These are phyloP conservation scores for Candida neerlandica DNA, from an alignment of 1,139 yeast genomes.

Conservation along the genomic window DNA sequence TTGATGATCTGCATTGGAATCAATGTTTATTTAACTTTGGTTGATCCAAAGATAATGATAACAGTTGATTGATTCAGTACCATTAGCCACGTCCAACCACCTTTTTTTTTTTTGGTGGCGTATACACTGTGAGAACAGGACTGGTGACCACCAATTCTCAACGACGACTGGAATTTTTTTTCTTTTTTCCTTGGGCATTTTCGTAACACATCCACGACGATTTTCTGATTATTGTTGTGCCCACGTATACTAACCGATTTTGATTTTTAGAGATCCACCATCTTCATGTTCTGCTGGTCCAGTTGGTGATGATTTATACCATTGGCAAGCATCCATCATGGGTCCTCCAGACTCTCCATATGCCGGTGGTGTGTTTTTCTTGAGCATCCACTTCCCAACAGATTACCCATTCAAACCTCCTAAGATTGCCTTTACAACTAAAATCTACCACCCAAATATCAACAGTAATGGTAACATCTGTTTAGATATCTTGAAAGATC, in stretches of 20 bases:
- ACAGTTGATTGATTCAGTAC: neutral
- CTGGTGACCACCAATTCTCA: neutral
- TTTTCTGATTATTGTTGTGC: neutral
- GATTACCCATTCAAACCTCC: conserved; percentile 96
- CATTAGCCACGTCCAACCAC: neutral
- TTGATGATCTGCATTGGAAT: neutral
- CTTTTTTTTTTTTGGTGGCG: conserved; percentile 2
- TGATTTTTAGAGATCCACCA: conserved; percentile 85
- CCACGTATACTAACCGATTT: conserved; percentile 30
- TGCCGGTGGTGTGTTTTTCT: conserved; percentile 90
- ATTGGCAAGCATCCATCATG: conserved; percentile 97
- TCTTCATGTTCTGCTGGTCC: conserved; percentile 99
- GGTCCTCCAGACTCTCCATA: conserved; percentile 95
- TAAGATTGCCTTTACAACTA: conserved; percentile 86
- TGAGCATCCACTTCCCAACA: conserved; percentile 91
- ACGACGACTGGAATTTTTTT: neutral
- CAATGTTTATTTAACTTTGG: neutral
- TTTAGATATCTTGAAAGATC: conserved; percentile 82
- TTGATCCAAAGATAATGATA: neutral
- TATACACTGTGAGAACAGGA: neutral
- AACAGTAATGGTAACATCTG: conserved; percentile 88
- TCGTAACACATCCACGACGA: neutral
- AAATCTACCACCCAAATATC: conserved; percentile 89
- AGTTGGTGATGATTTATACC: conserved; percentile 92
- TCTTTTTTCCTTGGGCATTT: neutral